Percentiles rank a stretch among this genome's conserved stretches.
Conservation (phyloP, 768 basidiomycete species). For the Tricholoma sp. region DNA sequence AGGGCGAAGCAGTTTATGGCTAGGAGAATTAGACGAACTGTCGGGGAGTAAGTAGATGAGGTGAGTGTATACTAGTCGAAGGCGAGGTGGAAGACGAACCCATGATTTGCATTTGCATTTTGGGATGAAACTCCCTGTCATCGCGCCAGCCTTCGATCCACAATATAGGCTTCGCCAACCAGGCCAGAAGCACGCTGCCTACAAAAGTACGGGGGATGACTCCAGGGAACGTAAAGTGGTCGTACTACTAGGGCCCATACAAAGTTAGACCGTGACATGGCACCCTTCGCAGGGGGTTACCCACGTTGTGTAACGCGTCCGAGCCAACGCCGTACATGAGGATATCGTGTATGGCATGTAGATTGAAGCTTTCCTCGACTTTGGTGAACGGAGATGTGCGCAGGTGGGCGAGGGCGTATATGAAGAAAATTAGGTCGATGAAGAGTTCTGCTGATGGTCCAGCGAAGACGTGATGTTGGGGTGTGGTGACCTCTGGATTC, state of each 20-base stretch:
- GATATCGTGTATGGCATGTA: slow-evolving; percentile 88
- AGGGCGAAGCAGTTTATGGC: slow-evolving; percentile 52
- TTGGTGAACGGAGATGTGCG: slow-evolving; percentile 56
- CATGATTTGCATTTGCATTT: slow-evolving; percentile 55
- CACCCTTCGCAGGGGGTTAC: no score
- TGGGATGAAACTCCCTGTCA: slow-evolving; percentile 49
- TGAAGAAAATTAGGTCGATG: no score
- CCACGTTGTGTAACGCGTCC: slow-evolving; percentile 43
- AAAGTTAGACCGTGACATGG: background rate
- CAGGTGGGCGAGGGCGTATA: no score
- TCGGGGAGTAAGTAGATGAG: slow-evolving; percentile 43
- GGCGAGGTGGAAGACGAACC: slow-evolving; percentile 35
- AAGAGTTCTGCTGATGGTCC: no score
- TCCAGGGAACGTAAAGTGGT: slow-evolving; percentile 85
- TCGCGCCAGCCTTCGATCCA: slow-evolving; percentile 36
- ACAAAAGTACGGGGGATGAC: slow-evolving; percentile 86
- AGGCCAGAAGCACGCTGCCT: slow-evolving; percentile 68
- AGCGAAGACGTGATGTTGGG: no score
- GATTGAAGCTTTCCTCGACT: slow-evolving; percentile 95
- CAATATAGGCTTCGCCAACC: slow-evolving; percentile 47
- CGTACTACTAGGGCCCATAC: slow-evolving; percentile 54
- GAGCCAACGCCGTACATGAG: slow-evolving; percentile 63
- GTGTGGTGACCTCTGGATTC: no score
- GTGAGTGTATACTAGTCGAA: no score
- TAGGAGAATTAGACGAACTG: slow-evolving; percentile 20